Evolutionary conservation across 768 basidiomycete genomes (phyloP).

Genomic region (Lactifluus subvellereus): DNA sequence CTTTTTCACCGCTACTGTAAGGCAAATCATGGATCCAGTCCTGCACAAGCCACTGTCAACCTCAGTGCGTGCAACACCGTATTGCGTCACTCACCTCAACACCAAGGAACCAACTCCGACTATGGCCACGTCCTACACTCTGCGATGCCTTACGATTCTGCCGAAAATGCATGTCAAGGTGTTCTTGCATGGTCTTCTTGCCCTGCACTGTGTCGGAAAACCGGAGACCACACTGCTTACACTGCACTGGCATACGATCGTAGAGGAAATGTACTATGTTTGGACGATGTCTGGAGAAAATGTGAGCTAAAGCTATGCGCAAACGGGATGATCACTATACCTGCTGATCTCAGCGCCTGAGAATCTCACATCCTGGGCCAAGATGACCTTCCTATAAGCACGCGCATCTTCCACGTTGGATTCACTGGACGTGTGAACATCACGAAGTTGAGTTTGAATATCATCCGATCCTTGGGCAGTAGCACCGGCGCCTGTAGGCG

Average conservation of each 20-base stretch:
- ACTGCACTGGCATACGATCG: conserved; percentile 69
- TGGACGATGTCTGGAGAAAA: conserved; percentile 47
- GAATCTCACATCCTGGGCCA: conserved; percentile 56
- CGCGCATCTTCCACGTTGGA: conserved; percentile 44
- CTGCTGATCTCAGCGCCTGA: conserved; percentile 64
- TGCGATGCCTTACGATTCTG: conserved; percentile 83
- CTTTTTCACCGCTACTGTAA: conserved; percentile 62
- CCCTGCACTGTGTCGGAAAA: conserved; percentile 69
- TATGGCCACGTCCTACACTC: conserved; percentile 76
- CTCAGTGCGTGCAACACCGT: not conserved
- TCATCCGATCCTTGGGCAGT: conserved; percentile 26
- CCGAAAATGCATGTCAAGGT: conserved; percentile 95
- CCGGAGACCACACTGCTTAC: conserved; percentile 90
- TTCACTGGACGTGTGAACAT: conserved; percentile 33
- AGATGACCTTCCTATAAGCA: conserved; percentile 54
- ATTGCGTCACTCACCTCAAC: conserved; percentile 56
- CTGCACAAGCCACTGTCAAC: conserved; percentile 36
- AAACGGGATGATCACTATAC: conserved; percentile 34
- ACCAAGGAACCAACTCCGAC: conserved; percentile 83
- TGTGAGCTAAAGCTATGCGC: not conserved
- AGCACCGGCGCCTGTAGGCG: conserved; percentile 46
- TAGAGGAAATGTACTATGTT: conserved; percentile 64
- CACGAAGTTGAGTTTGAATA: conserved; percentile 30
- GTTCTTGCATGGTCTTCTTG: conserved; percentile 74
- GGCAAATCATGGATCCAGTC: conserved; percentile 81